Evolutionary conservation across 805 yeast genomes (phyloP), one percentile per base, ranked within the genome.

Genomic region (Candida pseudofarinosa): DNA sequence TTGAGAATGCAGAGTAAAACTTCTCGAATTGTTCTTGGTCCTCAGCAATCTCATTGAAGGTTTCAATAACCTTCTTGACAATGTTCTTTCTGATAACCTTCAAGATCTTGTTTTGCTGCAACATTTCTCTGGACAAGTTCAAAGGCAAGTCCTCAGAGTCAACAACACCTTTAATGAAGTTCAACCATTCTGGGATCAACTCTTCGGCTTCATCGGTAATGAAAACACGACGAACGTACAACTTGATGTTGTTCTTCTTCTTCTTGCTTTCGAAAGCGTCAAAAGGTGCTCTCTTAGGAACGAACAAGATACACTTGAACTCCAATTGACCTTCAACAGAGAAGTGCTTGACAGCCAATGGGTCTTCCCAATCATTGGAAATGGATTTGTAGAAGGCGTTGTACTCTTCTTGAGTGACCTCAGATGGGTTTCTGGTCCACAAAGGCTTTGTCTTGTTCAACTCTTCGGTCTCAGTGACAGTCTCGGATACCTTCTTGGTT

Each of bases 311-410:
- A 52, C 99, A 98, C 78, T 85, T 90, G 83, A 93, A 93, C 79
- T 93, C 99, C 62, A 93, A 82, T 80, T 93, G 99, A 80, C 99
- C 99, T 79, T 93, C 99, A 64, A 93, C 99, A 40, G 97, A 88
- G 81, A 93, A 93, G 77, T 93, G 99, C 82, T 93, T 93, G 57
- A 93, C 98, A 56, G 97, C 97, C 68, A 93, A 82, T 74, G 97
- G 99, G 69, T 93, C 99, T 79, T 93, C 99, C 99, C 99, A 93
- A 75, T 93, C 99, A 75, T 93, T 93, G 44, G 99, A 90, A 65
- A 93, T 93, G 40, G 98, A 89, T 80, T 93, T 93, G 87, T 93
- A 93, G 86, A 93, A 93, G 47, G 98, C 95, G 63, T 93, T 91
- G 81, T 93, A 93, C 77, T 93, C 99, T 55, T 93, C 99, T 79